Evolutionary conservation across 2,329 filamentous ascomycete genomes (phyloP).

Genomic region (Coniochaeta sp.): DNA sequence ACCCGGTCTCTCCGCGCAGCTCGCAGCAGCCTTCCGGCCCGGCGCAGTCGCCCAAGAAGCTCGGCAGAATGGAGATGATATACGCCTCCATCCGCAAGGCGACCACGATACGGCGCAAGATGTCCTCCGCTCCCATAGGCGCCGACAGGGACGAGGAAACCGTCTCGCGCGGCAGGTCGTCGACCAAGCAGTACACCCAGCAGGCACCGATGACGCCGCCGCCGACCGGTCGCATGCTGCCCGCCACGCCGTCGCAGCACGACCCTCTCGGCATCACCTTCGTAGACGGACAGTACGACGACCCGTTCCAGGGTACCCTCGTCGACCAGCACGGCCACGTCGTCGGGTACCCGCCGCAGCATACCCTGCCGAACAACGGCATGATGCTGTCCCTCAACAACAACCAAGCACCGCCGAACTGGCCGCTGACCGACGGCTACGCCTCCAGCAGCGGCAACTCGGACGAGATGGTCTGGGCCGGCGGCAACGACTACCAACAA

Average conservation of each 20-base stretch:
- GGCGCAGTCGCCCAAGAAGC: constrained; percentile 16
- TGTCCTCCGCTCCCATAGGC: background rate
- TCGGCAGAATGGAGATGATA: constrained; percentile 20
- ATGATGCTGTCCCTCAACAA: background rate
- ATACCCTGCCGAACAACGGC: constrained; percentile 17
- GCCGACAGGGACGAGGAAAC: constrained; percentile 5
- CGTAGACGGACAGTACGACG: constrained; percentile 16
- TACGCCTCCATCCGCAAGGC: constrained; percentile 24
- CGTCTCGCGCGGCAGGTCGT: background rate
- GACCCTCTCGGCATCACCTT: constrained; percentile 9
- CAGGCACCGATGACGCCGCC: constrained; percentile 13
- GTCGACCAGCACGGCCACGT: constrained; percentile 8
- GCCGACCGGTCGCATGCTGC: constrained; percentile 10
- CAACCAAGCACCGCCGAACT: background rate
- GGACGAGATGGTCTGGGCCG: background rate
- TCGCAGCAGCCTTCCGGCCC: background rate
- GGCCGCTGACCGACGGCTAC: background rate
- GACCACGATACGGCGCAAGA: constrained; percentile 7
- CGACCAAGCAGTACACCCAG: background rate
- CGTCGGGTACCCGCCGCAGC: constrained; percentile 8
- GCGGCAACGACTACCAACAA: background rate
- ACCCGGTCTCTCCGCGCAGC: constrained; percentile 10
- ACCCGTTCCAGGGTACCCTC: constrained; percentile 16
- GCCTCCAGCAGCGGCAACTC: background rate
- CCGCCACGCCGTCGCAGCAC: constrained; percentile 4